Evolutionary conservation across 2,329 filamentous ascomycete genomes (phyloP).

Genomic region (Colletotrichum musicola): DNA sequence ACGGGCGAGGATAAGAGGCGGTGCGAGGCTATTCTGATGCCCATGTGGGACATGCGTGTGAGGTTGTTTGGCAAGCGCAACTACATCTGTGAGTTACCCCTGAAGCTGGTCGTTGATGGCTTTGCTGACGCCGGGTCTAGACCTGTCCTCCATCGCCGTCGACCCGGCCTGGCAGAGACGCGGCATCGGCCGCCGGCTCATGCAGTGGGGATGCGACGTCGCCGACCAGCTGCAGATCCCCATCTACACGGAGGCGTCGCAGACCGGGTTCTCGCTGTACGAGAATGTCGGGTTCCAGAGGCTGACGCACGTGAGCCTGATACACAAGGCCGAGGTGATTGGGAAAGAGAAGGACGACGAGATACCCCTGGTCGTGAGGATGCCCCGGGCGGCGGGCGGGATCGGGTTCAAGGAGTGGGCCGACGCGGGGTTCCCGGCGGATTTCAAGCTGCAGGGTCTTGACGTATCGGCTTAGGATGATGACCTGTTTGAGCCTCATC

Average conservation of each 20-base stretch:
- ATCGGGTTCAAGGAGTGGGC: slow-evolving; percentile 51
- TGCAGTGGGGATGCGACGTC: slow-evolving; percentile 53
- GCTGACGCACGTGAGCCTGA: no score
- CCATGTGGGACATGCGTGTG: slow-evolving; percentile 52
- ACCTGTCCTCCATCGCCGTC: no score
- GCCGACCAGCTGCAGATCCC: slow-evolving; percentile 52
- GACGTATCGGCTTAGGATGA: no score
- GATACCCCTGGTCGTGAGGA: slow-evolving; percentile 55
- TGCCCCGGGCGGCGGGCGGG: slow-evolving; percentile 49
- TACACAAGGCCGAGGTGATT: slow-evolving; percentile 43
- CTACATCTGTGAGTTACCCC: no score
- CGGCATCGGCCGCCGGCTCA: no score
- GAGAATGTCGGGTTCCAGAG: slow-evolving; percentile 1
- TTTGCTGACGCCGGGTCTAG: no score
- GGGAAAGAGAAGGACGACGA: slow-evolving; percentile 51
- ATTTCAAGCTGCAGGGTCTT: background rate
- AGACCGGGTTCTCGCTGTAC: slow-evolving; percentile 56
- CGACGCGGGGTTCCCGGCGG: slow-evolving; percentile 26
- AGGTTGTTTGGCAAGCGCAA: no score
- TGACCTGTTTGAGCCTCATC: no score
- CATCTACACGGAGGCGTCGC: slow-evolving; percentile 61
- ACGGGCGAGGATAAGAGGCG: slow-evolving; percentile 55
- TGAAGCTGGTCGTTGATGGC: no score
- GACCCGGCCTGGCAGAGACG: no score
- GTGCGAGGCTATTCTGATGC: slow-evolving; percentile 55